phyloP scores from a whole-genome alignment of 257 asterid genomes.

The Solanum dulcamara region DNA sequence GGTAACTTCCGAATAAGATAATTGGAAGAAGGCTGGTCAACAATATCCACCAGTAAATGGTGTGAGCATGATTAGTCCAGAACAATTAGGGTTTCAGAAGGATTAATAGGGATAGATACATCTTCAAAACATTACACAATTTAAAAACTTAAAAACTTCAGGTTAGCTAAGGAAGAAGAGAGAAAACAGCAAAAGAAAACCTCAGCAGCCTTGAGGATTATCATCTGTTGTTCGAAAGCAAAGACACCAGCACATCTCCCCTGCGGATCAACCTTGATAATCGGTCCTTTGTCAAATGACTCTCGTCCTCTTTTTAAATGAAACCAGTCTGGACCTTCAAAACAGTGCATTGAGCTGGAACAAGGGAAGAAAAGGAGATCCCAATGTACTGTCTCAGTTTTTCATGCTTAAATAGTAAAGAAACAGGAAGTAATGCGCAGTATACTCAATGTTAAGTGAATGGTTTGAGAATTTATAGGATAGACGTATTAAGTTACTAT shows the following conservation, averaged over 20 bases:
- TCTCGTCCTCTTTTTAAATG: conserved; percentile 87
- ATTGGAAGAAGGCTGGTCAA: not conserved
- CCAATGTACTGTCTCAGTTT: not conserved
- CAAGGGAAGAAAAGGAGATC: conserved; percentile 6
- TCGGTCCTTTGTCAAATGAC: conserved; percentile 72
- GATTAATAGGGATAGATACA: not conserved
- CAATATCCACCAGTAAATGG: not conserved
- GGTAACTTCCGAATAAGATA: not conserved
- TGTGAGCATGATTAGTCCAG: not conserved
- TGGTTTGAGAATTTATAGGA: not conserved
- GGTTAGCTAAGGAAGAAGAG: not conserved
- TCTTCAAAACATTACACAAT: not conserved
- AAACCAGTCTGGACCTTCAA: conserved; percentile 95
- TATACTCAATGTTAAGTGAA: not conserved
- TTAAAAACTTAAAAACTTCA: not conserved
- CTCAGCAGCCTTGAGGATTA: conserved; percentile 94
- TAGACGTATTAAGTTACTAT: not conserved
- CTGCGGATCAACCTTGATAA: conserved; percentile 80
- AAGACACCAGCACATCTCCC: conserved; percentile 93
- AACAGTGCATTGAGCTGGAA: conserved; percentile 96
- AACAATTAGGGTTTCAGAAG: not conserved
- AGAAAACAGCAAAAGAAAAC: conserved; percentile 21
- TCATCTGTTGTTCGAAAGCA: conserved; percentile 80
- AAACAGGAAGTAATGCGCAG: not conserved
- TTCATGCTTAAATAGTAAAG: not conserved